These are phyloP conservation scores for Phytophthora citricola DNA, from an alignment of 352 stramenopile species.

Conservation along the genomic window DNA sequence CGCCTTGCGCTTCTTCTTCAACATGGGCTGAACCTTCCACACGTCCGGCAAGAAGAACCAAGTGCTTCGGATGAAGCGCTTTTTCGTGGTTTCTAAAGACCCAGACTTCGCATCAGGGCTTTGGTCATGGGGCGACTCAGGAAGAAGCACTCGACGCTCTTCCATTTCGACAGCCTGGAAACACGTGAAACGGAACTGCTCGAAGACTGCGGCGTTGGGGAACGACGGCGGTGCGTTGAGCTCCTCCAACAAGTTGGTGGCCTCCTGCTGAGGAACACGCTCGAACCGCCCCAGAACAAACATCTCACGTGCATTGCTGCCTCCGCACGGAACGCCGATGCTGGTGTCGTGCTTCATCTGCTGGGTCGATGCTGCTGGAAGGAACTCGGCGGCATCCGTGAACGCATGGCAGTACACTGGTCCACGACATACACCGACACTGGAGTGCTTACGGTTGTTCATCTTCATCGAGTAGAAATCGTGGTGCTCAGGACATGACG, in stretches of 20 bases:
- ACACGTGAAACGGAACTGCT: slow-evolving; percentile 79
- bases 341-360: slow-evolving; percentile 70
- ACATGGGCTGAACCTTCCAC: slow-evolving; percentile 89
- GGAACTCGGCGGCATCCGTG: slow-evolving; percentile 35
- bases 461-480: slow-evolving; percentile 93
- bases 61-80: slow-evolving; percentile 60
- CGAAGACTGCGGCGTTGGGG: slow-evolving; percentile 53
- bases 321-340: slow-evolving; percentile 44
- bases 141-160: slow-evolving; percentile 55
- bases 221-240: slow-evolving; percentile 57
- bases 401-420: slow-evolving; percentile 83
- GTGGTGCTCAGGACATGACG: slow-evolving; percentile 83
- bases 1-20: slow-evolving; percentile 91
- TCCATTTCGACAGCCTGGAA: slow-evolving; percentile 88
- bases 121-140: slow-evolving; percentile 16
- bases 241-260: slow-evolving; percentile 54
- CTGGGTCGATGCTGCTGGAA: slow-evolving; percentile 38
- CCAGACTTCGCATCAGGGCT: slow-evolving; percentile 3
- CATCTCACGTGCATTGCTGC: slow-evolving; percentile 56
- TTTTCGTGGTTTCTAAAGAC: slow-evolving; percentile 1
- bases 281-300: slow-evolving; percentile 86
- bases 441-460: slow-evolving; percentile 89
- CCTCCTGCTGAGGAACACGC: slow-evolving; percentile 71
- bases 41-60: slow-evolving; percentile 90
- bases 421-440: slow-evolving; percentile 81